phyloP scores from a whole-genome alignment of 768 basidiomycete genomes.

The Suillus clintonianus region DNA sequence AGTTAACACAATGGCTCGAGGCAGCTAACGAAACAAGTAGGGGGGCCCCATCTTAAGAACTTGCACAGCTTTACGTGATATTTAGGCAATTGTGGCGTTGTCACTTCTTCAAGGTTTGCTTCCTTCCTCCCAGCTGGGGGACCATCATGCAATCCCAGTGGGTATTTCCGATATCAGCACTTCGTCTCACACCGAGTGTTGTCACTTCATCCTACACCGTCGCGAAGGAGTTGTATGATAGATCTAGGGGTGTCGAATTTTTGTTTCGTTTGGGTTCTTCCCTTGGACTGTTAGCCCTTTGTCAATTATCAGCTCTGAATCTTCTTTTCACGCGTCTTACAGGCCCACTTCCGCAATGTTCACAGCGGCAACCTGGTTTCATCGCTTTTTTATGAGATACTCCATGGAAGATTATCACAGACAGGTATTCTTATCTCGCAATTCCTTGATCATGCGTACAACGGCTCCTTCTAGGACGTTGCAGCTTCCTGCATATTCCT shows the following conservation, averaged over 20 bases:
- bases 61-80: slow-evolving; percentile 11
- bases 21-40: background rate
- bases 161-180: slow-evolving; percentile 65
- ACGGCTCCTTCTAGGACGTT: slow-evolving; percentile 55
- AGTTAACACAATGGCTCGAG: background rate
- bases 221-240: slow-evolving; percentile 73
- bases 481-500: slow-evolving; percentile 87
- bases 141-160: slow-evolving; percentile 52
- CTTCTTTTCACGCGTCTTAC: slow-evolving; percentile 18
- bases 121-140: background rate
- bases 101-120: slow-evolving; percentile 1
- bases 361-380: slow-evolving; percentile 89
- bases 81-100: slow-evolving; percentile 1
- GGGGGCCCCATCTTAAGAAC: background rate
- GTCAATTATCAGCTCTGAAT: slow-evolving; percentile 6
- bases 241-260: slow-evolving; percentile 83
- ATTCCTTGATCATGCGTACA: slow-evolving; percentile 6
- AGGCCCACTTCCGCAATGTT: slow-evolving; percentile 83
- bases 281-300: slow-evolving; percentile 64
- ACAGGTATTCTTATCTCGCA: slow-evolving; percentile 41
- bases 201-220: slow-evolving; percentile 47
- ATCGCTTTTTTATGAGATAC: slow-evolving; percentile 88
- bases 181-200: slow-evolving; percentile 59
- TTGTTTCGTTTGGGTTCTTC: slow-evolving; percentile 81
- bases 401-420: slow-evolving; percentile 84